These are phyloP conservation scores for Hibiscus trionum DNA, from an alignment of 345 rosid genomes.

Conservation along the genomic window DNA sequence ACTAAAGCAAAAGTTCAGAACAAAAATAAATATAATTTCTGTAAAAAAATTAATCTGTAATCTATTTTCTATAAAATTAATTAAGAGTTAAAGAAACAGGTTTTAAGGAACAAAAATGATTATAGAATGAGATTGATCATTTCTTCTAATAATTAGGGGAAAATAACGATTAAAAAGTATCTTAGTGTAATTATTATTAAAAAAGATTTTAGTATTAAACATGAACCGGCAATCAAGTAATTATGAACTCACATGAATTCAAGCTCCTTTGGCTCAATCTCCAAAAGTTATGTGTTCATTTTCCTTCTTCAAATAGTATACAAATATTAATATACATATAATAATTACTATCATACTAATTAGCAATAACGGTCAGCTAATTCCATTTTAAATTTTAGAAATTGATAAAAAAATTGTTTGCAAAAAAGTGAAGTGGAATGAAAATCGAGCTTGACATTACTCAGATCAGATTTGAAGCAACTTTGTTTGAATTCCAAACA, in stretches of 20 bases:
- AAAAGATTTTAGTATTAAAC: not conserved
- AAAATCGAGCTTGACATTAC: not conserved
- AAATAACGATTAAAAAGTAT: too few species aligned
- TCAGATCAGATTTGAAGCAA: slow-evolving; percentile 6
- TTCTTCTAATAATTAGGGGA: too few species aligned
- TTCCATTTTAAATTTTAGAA: not conserved
- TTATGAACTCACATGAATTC: slow-evolving; percentile 51
- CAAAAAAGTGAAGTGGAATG: too few species aligned
- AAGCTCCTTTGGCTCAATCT: slow-evolving; percentile 74
- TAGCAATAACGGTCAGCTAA: not conserved
- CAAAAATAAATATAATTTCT: not conserved
- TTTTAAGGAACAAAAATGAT: too few species aligned
- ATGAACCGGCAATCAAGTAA: slow-evolving; percentile 11
- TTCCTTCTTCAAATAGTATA: slow-evolving; percentile 18
- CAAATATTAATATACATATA: slow-evolving; percentile 16
- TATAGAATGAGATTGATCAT: too few species aligned
- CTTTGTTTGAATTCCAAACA: not conserved
- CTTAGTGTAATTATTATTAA: too few species aligned
- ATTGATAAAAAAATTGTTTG: not conserved
- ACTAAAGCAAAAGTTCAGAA: too few species aligned
- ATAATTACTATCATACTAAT: not conserved
- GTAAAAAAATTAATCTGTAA: too few species aligned
- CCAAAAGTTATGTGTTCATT: slow-evolving; percentile 66
- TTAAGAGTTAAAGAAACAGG: too few species aligned
- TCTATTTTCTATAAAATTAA: too few species aligned